Base-by-base conservation (phyloP, 352 stramenopile genomes). In the Plasmopara viticola region DNA sequence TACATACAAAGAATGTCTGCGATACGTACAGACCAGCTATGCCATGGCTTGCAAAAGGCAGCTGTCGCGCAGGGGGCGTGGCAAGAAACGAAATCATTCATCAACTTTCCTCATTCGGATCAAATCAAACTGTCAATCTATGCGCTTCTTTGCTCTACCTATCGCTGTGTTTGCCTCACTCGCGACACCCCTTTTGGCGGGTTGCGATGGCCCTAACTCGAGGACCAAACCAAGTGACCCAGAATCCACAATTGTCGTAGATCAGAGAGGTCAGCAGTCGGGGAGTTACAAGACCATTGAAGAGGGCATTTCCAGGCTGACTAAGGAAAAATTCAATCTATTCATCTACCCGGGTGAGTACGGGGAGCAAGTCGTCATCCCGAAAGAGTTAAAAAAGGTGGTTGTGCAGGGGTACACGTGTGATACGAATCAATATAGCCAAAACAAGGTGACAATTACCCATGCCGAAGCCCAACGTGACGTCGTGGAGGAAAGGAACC, bases 331-430 rank as follows among this genome's bases (percentile, higher is more conserved):
- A 56, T 29, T 12, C 5, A 61, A 34, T 3, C 18, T 65, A 9
- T 65, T 65, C 35, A 15, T 65, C 7, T 52, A 53, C 20, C 57
- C 57, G 2, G 57, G 57, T 7, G 30, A 55, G 2, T 60, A 65
- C 48, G 17, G 51, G 0, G 57, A 65, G 29, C 57, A 65, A 25
- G 45, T 65, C 9, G 1, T 45, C 2, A 18, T 65, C 8, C 52
- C 45, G 4, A 33, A 49, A 9, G 8, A 60, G 0, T 29, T 37
- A 20, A 47, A 53, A 4, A 39, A 38, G 5, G 7, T 65, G 28
- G 34, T 56, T 35, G 10, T 65, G 0, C 51, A 65, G 13, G 57
- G 57, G 8, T 65, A 60, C 51, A 65, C 51, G 29, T 65, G 51
- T 15, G 28, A 65, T 40, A 56, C 57, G 15, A 53, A 44, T 5